Conservation (phyloP, 495 filamentous ascomycete genomes). For the Hypoxylon fragiforme region DNA sequence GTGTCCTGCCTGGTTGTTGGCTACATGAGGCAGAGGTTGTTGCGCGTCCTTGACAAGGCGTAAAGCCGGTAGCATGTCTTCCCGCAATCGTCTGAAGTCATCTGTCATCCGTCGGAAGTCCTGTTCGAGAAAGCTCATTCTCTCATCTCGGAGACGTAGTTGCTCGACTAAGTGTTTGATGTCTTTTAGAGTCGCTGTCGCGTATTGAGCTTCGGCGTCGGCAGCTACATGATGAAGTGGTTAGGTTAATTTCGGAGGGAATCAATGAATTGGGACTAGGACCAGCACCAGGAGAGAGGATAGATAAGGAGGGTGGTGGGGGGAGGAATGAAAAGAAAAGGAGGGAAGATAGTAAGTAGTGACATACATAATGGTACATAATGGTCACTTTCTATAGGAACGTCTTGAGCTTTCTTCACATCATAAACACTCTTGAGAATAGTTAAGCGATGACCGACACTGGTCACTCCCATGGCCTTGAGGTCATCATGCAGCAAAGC, state of each 20-base stretch:
- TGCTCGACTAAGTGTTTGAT: constrained; percentile 85
- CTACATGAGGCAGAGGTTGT: constrained; percentile 73
- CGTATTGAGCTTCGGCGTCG: constrained; percentile 81
- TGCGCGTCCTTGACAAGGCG: constrained; percentile 88
- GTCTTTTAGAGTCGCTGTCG: constrained; percentile 87
- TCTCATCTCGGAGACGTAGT: constrained; percentile 82
- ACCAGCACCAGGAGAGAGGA: no score
- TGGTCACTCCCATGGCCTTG: constrained; percentile 89
- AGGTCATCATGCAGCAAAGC: constrained; percentile 89
- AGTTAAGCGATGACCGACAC: constrained; percentile 90
- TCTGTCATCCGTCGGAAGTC: constrained; percentile 81
- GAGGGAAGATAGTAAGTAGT: neutral
- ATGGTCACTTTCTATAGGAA: constrained; percentile 88
- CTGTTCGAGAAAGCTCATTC: constrained; percentile 75
- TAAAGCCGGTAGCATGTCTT: constrained; percentile 88
- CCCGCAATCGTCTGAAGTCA: constrained; percentile 79
- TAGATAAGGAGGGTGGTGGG: neutral
- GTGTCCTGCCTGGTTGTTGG: constrained; percentile 45
- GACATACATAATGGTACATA: constrained; percentile 90
- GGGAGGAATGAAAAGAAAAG: neutral
- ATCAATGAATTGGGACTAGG: neutral
- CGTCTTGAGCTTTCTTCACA: constrained; percentile 86
- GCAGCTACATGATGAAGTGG: constrained; percentile 61
- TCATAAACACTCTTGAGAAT: constrained; percentile 96
- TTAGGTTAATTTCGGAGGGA: constrained; percentile 22